Conservation (phyloP, 306 rosid genomes). For the Castanea sativa region DNA sequence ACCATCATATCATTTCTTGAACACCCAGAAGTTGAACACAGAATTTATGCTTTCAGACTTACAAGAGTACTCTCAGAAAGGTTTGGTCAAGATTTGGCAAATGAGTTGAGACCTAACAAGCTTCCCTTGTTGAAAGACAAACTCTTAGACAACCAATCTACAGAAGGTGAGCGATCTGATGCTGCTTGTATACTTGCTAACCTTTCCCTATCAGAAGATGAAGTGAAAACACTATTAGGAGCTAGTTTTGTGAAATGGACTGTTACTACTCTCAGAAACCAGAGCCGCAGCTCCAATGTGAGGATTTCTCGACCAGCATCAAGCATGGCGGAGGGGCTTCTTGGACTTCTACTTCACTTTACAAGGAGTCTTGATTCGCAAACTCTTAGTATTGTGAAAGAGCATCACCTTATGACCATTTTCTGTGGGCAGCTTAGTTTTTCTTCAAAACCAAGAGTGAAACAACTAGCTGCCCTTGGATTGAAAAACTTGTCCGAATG, state of each 20-base stretch:
- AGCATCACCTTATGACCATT: constrained; percentile 43
- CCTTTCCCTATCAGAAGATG: constrained; percentile 41
- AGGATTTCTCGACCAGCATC: constrained; percentile 36
- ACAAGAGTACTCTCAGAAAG: constrained; percentile 48
- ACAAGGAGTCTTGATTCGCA: constrained; percentile 37
- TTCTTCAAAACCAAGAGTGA: constrained; percentile 47
- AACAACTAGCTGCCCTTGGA: constrained; percentile 44
- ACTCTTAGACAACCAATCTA: constrained; percentile 38
- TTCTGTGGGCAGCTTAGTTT: constrained; percentile 45
- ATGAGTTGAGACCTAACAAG: constrained; percentile 45
- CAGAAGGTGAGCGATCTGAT: constrained; percentile 49
- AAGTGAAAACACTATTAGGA: constrained; percentile 42
- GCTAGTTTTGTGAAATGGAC: constrained; percentile 45
- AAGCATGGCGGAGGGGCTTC: constrained; percentile 60
- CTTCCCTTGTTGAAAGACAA: constrained; percentile 42
- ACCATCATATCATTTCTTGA: constrained; percentile 41
- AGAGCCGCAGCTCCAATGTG: constrained; percentile 23
- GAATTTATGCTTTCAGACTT: constrained; percentile 48
- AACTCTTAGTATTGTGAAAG: constrained; percentile 34
- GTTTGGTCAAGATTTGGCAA: constrained; percentile 40
- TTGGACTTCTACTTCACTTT: constrained; percentile 51
- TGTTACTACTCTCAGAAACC: constrained; percentile 36
- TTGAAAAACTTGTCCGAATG: constrained; percentile 53
- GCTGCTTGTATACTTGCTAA: constrained; percentile 54
- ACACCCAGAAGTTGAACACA: constrained; percentile 45